A percentile compares a stretch with the other conserved stretches of the same genome.
These are phyloP conservation scores for Macrocybe sp. DNA, from an alignment of 1,284 basidiomycete genomes.

Conservation along the genomic window DNA sequence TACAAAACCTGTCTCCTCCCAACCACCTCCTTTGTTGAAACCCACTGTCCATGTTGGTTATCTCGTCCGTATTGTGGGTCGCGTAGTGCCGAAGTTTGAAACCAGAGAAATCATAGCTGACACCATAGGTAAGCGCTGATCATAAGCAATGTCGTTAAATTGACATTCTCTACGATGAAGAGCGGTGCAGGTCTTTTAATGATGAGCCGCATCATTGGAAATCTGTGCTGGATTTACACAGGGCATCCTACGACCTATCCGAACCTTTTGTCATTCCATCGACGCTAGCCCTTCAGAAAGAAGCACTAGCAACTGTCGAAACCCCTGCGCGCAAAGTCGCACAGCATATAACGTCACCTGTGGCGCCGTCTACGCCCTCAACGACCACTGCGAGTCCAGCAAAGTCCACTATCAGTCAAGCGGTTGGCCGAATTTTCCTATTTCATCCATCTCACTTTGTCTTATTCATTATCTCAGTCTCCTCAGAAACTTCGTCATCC, in stretches of 20 bases:
- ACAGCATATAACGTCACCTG: conserved; percentile 15
- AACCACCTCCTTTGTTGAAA: conserved; percentile 20
- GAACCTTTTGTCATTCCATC: conserved; percentile 35
- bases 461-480: conserved; percentile 23
- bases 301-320: conserved; percentile 1
- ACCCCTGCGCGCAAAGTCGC: background rate
- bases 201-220: conserved; percentile 61
- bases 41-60: conserved; percentile 45
- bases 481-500: conserved; percentile 61
- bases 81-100: conserved; percentile 35
- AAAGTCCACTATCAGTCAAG: conserved; percentile 16
- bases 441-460: background rate
- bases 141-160: conserved; percentile 5
- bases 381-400: conserved; percentile 16
- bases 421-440: conserved; percentile 4
- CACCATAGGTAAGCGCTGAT: conserved; percentile 32
- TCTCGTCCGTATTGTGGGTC: conserved; percentile 45
- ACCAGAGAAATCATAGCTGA: conserved; percentile 44
- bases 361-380: conserved; percentile 19
- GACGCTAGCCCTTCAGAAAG: background rate
- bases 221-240: conserved; percentile 48
- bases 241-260: conserved; percentile 40
- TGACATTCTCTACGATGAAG: conserved; percentile 20
- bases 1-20: background rate
- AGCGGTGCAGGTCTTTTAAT: conserved; percentile 42